Percentiles rank a stretch among this genome's conserved stretches.
Evolutionary conservation across 805 yeast genomes (phyloP).

Genomic region (Scheffersomyces amazonensis): DNA sequence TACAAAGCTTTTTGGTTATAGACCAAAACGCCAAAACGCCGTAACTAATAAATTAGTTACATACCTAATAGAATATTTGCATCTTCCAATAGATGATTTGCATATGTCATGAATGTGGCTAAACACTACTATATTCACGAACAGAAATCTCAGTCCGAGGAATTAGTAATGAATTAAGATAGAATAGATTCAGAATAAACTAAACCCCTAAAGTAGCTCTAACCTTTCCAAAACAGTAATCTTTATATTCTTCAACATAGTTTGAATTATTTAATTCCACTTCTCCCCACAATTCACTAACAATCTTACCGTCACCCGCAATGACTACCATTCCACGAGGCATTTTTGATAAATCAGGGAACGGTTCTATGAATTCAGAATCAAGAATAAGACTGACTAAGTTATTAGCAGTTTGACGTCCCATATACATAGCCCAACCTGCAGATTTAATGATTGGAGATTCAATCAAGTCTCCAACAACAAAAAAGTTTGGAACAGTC

Average conservation of each 20-base stretch:
- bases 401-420: constrained; percentile 37
- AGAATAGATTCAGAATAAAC: too few species aligned
- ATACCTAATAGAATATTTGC: too few species aligned
- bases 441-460: constrained; percentile 41
- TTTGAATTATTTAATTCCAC: constrained; percentile 30
- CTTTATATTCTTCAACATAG: constrained; percentile 37
- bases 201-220: too few species aligned
- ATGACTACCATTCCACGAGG: constrained; percentile 42
- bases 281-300: constrained; percentile 32
- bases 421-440: constrained; percentile 45
- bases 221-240: constrained; percentile 40
- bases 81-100: too few species aligned
- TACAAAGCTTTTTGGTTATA: too few species aligned
- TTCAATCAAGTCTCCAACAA: constrained; percentile 38
- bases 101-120: too few species aligned
- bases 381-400: constrained; percentile 26
- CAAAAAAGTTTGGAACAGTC: constrained; percentile 25
- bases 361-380: constrained; percentile 27
- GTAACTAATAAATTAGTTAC: too few species aligned
- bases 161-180: too few species aligned
- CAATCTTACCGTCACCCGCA: constrained; percentile 36
- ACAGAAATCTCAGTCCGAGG: too few species aligned
- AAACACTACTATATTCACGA: too few species aligned
- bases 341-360: constrained; percentile 29
- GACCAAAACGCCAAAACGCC: too few species aligned